Evolutionary conservation across 768 basidiomycete species (phyloP).

Genomic region (Tylopilus sp.): DNA sequence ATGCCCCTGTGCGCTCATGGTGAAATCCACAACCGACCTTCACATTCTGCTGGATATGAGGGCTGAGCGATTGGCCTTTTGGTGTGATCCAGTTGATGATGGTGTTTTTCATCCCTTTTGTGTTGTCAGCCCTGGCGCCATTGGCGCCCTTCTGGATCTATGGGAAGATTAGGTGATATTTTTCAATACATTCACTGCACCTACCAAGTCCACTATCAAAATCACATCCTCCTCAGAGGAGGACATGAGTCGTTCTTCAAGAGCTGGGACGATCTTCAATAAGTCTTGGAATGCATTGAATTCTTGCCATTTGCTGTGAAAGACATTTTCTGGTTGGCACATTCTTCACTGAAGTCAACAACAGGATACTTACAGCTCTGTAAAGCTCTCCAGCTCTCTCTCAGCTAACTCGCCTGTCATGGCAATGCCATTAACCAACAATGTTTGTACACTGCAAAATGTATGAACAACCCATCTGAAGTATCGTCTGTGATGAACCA

Average conservation of each 20-base stretch:
- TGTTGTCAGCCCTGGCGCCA: not conserved
- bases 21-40: not conserved
- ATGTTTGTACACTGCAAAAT: slow-evolving; percentile 18
- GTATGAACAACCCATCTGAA: slow-evolving; percentile 20
- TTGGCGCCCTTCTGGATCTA: too few relatives aligned
- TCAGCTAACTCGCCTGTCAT: not conserved
- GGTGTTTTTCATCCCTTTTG: not conserved
- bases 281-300: too few relatives aligned
- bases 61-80: not conserved
- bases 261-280: too few relatives aligned
- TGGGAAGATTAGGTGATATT: too few relatives aligned
- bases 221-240: not conserved
- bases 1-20: not conserved
- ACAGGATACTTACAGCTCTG: too few relatives aligned
- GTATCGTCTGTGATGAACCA: slow-evolving; percentile 17
- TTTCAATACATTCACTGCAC: too few relatives aligned
- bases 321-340: too few relatives aligned
- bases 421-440: slow-evolving; percentile 10
- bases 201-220: not conserved
- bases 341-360: too few relatives aligned
- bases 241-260: not conserved
- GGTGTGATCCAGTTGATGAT: not conserved
- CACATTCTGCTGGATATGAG: not conserved
- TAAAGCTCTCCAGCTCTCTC: too few relatives aligned
- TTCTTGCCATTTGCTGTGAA: too few relatives aligned